Percentiles rank a stretch among this genome's conserved stretches.
phyloP scores from a whole-genome alignment of 2,329 filamentous ascomycete species.

The Alternaria sp. region DNA sequence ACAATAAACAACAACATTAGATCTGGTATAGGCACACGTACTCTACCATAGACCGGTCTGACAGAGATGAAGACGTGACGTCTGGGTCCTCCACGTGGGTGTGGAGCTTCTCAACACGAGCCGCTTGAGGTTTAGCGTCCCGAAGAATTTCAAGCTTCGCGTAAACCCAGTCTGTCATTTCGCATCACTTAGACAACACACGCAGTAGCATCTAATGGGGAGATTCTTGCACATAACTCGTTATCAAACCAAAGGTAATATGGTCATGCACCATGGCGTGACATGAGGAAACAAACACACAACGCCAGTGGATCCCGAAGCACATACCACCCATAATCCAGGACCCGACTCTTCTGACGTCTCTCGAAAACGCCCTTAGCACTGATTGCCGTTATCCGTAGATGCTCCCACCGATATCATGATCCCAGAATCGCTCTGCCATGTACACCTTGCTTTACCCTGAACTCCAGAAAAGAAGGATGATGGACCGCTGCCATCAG shows the following conservation, averaged over 20 bases:
- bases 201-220: not conserved
- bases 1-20: not conserved
- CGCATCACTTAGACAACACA: not conserved
- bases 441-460: slow-evolving; percentile 1
- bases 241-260: not conserved
- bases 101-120: not conserved
- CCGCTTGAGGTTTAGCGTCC: not conserved
- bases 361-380: not conserved
- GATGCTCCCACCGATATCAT: not conserved
- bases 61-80: not conserved
- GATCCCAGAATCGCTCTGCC: not conserved
- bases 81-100: not conserved
- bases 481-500: not conserved
- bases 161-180: not conserved
- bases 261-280: not conserved
- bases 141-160: not conserved
- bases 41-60: not conserved
- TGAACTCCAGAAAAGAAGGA: not conserved
- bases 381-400: not conserved
- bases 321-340: not conserved
- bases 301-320: slow-evolving; percentile 3
- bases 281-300: not conserved
- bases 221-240: not conserved
- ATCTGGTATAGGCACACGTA: not conserved
- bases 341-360: not conserved